A percentile compares a stretch with the other conserved stretches of the same genome.
Conservation (phyloP, 2,329 filamentous ascomycete genomes). For the Orbilia javanica region DNA sequence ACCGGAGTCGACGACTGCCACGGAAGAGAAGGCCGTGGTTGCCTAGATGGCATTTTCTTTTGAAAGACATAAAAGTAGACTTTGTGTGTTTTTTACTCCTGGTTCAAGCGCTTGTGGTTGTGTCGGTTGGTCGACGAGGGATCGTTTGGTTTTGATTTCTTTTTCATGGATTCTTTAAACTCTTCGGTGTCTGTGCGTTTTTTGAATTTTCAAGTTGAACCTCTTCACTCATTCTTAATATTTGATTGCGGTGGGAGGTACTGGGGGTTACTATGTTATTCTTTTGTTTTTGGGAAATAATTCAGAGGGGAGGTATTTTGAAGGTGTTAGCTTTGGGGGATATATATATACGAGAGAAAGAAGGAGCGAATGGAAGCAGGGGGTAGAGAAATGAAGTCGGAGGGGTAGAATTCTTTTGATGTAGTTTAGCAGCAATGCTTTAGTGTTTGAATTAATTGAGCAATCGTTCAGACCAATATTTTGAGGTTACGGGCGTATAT, state of each 20-base stretch:
- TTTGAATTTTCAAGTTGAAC: conserved; percentile 5
- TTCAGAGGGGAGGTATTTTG: background rate
- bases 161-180: background rate
- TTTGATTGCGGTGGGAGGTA: conserved; percentile 5
- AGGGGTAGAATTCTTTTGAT: conserved; percentile 16
- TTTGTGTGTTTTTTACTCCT: conserved; percentile 17
- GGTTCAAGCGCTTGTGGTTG: conserved; percentile 14
- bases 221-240: conserved; percentile 45
- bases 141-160: conserved; percentile 1
- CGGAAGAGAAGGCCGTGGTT: conserved; percentile 39
- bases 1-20: conserved; percentile 37
- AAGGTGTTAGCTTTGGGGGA: background rate
- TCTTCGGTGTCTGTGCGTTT: background rate
- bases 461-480: conserved; percentile 9
- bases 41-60: conserved; percentile 34
- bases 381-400: background rate
- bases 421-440: conserved; percentile 50
- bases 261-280: conserved; percentile 1
- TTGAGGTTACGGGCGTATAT: background rate
- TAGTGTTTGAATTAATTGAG: conserved; percentile 25
- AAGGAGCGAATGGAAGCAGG: background rate
- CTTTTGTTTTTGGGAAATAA: background rate
- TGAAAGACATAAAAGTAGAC: conserved; percentile 36
- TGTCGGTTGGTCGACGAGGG: conserved; percentile 16
- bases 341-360: background rate